A percentile compares a stretch with the other conserved stretches of the same genome.
phyloP scores from a whole-genome alignment of 2,329 filamentous ascomycete genomes.

The Monosporascus sp. region DNA sequence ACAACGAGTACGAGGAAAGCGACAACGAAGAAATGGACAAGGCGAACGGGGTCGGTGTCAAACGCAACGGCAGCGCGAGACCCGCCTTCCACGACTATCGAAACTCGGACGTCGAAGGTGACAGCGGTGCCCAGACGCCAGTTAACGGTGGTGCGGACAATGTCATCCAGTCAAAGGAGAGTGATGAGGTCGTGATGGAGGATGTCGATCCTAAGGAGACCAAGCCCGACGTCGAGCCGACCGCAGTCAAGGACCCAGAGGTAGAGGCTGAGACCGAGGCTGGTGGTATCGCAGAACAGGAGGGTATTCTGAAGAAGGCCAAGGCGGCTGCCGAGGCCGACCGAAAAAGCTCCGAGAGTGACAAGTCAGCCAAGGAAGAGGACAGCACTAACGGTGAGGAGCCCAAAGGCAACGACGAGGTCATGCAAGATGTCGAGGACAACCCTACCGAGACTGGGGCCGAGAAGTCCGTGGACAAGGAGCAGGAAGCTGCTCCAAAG shows the following conservation, averaged over 20 bases:
- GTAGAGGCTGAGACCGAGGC: constrained; percentile 10
- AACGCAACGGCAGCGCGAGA: constrained; percentile 43
- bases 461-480: constrained; percentile 18
- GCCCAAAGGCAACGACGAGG: constrained; percentile 18
- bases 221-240: constrained; percentile 17
- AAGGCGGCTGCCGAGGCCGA: constrained; percentile 30
- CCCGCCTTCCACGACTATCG: constrained; percentile 47
- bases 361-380: constrained; percentile 8
- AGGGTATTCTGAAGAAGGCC: constrained; percentile 16
- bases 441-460: constrained; percentile 11
- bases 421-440: constrained; percentile 19
- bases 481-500: constrained; percentile 11
- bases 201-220: constrained; percentile 18
- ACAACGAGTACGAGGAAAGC: constrained; percentile 80
- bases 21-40: constrained; percentile 80
- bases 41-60: constrained; percentile 68
- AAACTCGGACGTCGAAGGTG: constrained; percentile 39
- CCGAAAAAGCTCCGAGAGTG: constrained; percentile 12
- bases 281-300: constrained; percentile 14
- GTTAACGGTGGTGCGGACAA: constrained; percentile 29
- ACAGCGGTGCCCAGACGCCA: constrained; percentile 34
- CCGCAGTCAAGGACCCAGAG: constrained; percentile 27
- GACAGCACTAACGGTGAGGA: constrained; percentile 8
- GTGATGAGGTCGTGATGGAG: constrained; percentile 36
- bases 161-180: constrained; percentile 30